Conservation (phyloP, 2,329 filamentous ascomycete species). For the Fusarium sp. region DNA sequence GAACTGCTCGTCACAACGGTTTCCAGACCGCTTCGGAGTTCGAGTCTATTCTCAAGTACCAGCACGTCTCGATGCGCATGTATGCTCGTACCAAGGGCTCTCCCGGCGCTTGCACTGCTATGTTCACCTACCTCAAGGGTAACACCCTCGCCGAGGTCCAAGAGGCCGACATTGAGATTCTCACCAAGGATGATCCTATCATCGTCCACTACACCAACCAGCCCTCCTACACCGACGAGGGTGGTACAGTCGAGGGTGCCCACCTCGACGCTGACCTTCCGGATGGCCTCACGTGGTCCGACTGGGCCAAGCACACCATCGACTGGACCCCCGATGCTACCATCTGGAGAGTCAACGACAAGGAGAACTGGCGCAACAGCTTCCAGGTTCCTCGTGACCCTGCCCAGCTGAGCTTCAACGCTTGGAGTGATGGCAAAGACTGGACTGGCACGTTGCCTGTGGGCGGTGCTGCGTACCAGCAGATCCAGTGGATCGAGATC, state of each 20-base stretch:
- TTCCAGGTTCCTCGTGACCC: conserved; percentile 69
- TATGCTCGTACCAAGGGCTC: conserved; percentile 63
- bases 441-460: conserved; percentile 71
- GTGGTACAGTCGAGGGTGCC: conserved; percentile 61
- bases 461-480: conserved; percentile 65
- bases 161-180: conserved; percentile 67
- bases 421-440: conserved; percentile 71
- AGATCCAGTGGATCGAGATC: conserved; percentile 74
- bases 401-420: conserved; percentile 67
- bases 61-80: conserved; percentile 60
- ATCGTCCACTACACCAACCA: conserved; percentile 72
- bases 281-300: conserved; percentile 60
- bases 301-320: conserved; percentile 71
- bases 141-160: conserved; percentile 58
- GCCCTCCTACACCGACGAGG: conserved; percentile 63
- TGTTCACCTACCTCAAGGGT: conserved; percentile 65
- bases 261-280: conserved; percentile 62
- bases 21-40: conserved; percentile 65
- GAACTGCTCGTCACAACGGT: conserved; percentile 58
- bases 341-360: conserved; percentile 68
- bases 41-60: conserved; percentile 53
- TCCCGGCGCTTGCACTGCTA: conserved; percentile 64
- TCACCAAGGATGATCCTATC: conserved; percentile 60
- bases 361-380: conserved; percentile 63
- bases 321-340: conserved; percentile 70